Conservation (phyloP, 176 grass and related monocot genomes). For the Canna indica region DNA sequence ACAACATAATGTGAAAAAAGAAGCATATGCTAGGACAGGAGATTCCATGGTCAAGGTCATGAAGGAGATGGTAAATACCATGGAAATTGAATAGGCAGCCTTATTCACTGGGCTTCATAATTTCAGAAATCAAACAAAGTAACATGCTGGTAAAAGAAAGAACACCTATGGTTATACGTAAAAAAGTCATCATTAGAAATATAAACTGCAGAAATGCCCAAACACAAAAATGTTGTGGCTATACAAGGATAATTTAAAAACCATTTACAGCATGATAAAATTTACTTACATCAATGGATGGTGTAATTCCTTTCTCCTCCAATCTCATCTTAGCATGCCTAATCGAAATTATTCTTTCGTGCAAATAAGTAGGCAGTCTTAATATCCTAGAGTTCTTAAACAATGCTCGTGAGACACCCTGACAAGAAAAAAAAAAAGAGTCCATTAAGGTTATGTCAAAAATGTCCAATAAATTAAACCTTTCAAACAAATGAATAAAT, state of each 20-base stretch:
- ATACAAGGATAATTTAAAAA: constrained; percentile 1
- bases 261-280: neutral
- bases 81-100: no score
- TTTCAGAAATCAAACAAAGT: no score
- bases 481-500: neutral
- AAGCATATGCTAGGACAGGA: no score
- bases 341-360: constrained; percentile 71
- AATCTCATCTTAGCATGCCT: constrained; percentile 61
- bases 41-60: no score
- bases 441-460: neutral
- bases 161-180: no score
- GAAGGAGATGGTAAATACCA: no score
- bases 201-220: neutral
- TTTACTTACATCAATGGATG: constrained; percentile 58
- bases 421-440: neutral
- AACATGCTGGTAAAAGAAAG: no score
- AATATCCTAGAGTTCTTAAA: constrained; percentile 66
- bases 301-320: constrained; percentile 68
- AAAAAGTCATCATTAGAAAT: neutral
- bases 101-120: no score
- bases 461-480: neutral
- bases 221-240: neutral
- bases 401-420: constrained; percentile 91
- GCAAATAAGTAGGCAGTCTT: constrained; percentile 76
- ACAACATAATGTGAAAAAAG: no score